These are phyloP conservation scores for Puccinellia tenuiflora DNA, from an alignment of 176 grass and related monocot species.

Conservation along the genomic window DNA sequence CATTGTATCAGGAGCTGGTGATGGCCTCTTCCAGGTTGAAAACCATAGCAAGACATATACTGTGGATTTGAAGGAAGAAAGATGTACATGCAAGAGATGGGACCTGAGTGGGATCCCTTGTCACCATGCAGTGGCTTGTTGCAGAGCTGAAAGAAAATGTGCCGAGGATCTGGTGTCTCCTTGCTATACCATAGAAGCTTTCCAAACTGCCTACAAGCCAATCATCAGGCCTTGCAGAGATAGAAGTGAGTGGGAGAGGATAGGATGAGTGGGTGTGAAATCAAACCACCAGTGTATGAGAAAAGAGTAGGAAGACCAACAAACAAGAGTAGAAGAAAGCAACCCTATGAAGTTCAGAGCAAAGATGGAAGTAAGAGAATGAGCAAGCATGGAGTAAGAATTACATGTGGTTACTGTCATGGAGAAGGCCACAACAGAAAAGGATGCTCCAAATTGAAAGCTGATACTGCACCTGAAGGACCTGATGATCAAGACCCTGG, in stretches of 20 bases:
- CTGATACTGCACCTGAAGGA: no score
- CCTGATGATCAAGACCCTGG: no score
- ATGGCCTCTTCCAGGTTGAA: not conserved
- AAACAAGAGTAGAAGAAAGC: not conserved
- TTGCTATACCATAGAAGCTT: not conserved
- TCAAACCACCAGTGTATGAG: not conserved
- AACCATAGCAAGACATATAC: not conserved
- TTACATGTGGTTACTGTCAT: not conserved
- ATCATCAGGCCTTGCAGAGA: not conserved
- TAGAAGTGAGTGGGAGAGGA: not conserved
- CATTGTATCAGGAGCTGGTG: not conserved
- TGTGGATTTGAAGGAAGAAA: not conserved
- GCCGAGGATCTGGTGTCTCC: not conserved
- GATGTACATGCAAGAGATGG: no score
- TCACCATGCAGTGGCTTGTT: not conserved
- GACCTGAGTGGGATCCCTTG: no score
- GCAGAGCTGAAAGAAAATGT: not conserved
- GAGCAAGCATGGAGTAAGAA: not conserved
- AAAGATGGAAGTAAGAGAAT: not conserved
- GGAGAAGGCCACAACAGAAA: not conserved
- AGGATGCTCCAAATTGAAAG: not conserved
- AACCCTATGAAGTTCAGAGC: not conserved
- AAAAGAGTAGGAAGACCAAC: not conserved
- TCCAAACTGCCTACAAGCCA: not conserved
- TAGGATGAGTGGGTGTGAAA: not conserved